Evolutionary conservation across 2,329 filamentous ascomycete genomes (phyloP), one percentile per base, ranked within the genome.

Genomic region (Cercospora berteroae): DNA sequence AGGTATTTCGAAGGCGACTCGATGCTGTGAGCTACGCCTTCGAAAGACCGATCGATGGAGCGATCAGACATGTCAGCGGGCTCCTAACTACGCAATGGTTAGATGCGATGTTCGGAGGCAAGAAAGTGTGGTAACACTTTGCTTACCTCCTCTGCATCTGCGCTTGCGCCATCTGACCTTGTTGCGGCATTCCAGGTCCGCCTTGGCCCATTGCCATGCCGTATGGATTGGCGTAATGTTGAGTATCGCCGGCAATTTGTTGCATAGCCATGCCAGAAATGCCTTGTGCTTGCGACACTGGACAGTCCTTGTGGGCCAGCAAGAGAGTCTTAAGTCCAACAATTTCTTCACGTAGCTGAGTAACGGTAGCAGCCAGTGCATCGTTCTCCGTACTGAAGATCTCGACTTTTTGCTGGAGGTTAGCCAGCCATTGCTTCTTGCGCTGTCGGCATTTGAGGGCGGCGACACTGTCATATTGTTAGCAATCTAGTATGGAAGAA

Each of bases 391-490:
- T 90, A 70, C 90, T 94, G 77, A 93, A 98, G 72, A 96, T 85
- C 79, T 99, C 95, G 16, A 98, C 94, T 80, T 98, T 98, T 65
- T 88, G 88, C 79, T 99, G 95, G 1, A 99, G 85, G 73, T 97
- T 98, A 33, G 92, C 91, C 66, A 98, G 87, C 95, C 95, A 99
- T 78, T 98, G 95, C 85, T 99, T 99, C 85, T 99, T 99, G 20
- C 95, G 88, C 80, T 99, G 95, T 69, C 95, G 90, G 80, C 95
- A 99, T 78, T 99, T 99, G 67, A 99, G 84, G 3, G 95, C 95
- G 70, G 95, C 95, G 71, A 99, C 93, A 77, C 95, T 97, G 71
- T 23, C 25, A 31, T 6, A 31, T 48, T 27, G 67, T 81, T 71
- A 81, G 77, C 57, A 31, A 56, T 31, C 4, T 29, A 9, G 52